phyloP scores from a whole-genome alignment of 2,329 filamentous ascomycete species.

The Penicillium digitatum region DNA sequence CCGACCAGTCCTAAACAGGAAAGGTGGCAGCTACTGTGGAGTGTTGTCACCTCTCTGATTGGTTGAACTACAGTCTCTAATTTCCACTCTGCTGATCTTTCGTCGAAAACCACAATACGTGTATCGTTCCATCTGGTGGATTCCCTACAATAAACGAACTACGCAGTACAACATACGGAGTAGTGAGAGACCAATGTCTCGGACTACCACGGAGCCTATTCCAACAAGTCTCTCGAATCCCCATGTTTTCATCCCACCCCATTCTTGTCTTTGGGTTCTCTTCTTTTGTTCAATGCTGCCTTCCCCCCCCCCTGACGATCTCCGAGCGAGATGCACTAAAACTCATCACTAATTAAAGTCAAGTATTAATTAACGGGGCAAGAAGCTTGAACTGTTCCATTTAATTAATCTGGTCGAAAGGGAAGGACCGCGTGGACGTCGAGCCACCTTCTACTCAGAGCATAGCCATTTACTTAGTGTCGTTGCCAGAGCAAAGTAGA shows the following conservation, averaged over 20 bases:
- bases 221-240: not conserved
- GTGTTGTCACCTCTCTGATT: constrained; percentile 2
- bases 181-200: not conserved
- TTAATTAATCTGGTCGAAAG: not conserved
- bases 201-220: not conserved
- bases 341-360: not conserved
- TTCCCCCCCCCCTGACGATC: constrained; percentile 9
- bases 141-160: not conserved
- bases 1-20: constrained; percentile 7
- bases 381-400: not conserved
- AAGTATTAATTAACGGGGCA: not conserved
- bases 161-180: not conserved
- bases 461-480: not conserved
- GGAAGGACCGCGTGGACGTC: not conserved
- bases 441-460: not conserved
- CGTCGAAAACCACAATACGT: constrained; percentile 1
- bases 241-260: not conserved
- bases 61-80: constrained; percentile 3
- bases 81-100: constrained; percentile 24
- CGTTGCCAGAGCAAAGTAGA: not conserved
- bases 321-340: not conserved
- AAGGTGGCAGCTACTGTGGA: constrained; percentile 11
- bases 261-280: no score
- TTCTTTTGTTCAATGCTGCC: no score
- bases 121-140: not conserved